Evolutionary conservation across 306 rosid genomes (phyloP), one percentile per base, ranked within the genome.

Genomic region (Dicorynia guianensis): DNA sequence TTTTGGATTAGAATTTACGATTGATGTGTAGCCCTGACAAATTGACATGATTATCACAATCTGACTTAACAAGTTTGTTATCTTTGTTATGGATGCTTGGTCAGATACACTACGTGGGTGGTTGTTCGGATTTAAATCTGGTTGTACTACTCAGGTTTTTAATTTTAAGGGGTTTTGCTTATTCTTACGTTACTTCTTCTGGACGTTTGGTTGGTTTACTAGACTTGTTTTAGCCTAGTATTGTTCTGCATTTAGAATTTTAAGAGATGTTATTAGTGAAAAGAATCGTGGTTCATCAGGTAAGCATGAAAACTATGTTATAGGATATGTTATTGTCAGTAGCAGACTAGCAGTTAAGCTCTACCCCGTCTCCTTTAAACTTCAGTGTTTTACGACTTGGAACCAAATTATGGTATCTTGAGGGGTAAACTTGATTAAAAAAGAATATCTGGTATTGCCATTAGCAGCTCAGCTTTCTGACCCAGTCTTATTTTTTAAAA

Each of bases 271-370:
- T 18, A 54, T 54, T 3, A 18, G 30, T 54, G 3, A 18, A 13
- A 5, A 11, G 39, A 8, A 19, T 34, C 12, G 65, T 35, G 46
- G 5, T 13, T 18, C 50, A 63, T 49, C 34, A 39, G 52, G 34
- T 42, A 36, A 34, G 71, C 54, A 11, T 33, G 15, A 44, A 75
- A 53, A 8, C 66, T 0, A 47, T 76, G 46, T 36, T 49, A 35
- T 15, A 8, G 25, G 53, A 42, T 73, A 34, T 52, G 59, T 11
- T 43, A 11, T 40, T 40, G 25, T 42, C 44, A 69, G 19, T 15
- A 4, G 4, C 39, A 8, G 39, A 66, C 17, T 25, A 66, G 30
- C 61, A 36, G 30, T 25, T 25, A 25, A 25, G 30, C 2, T 25
- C 30, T 25, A 25, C 30, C 1, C 30, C 30, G 2, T 25, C 30